Base-by-base conservation (phyloP, 352 stramenopile genomes). In the Pythium rhizo-oryzae region DNA sequence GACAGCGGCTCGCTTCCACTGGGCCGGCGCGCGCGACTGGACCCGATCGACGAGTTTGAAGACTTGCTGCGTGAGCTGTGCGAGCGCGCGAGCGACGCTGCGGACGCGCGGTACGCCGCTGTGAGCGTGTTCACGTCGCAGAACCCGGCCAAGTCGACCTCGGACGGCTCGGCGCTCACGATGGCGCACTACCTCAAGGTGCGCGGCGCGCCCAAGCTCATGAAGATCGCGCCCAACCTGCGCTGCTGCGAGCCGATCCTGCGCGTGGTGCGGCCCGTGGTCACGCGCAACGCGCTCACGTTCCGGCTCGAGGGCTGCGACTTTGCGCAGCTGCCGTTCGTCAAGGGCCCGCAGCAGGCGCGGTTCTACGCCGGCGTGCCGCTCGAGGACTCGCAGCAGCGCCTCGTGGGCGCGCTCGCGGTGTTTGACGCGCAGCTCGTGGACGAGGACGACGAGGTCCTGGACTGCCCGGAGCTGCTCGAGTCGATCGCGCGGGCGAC, bases 361-460 rank as follows among this genome's bases (percentile, higher is more conserved):
- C 80, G 76, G 21, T 93, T 92, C 65, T 94, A 94, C 65, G 82
- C 81, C 4, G 83, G 85, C 1, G 77, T 92, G 16, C 84, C 82
- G 39, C 73, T 93, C 6, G 62, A 80, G 2, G 78, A 90, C 72
- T 44, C 60, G 47, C 81, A 77, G 33, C 61, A 70, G 4, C 77
- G 78, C 9, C 65, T 80, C 8, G 70, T 93, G 25, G 87, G 87
- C 0, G 85, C 85, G 13, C 49, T 95, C 23, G 81, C 78, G 7
- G 68, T 95, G 23, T 93, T 92, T 64, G 85, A 95, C 43, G 54
- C 79, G 1, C 70, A 69, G 41, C 67, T 83, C 12, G 73, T 75
- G 19, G 57, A 76, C 46, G 70, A 84, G 16, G 62, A 87, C 15
- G 74, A 85, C 23, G 47, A 80, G n/a, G 56, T 81, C 7, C 61